Evolutionary conservation across 179 eudicot species (phyloP).

Genomic region (Sideroxylon spinosum): DNA sequence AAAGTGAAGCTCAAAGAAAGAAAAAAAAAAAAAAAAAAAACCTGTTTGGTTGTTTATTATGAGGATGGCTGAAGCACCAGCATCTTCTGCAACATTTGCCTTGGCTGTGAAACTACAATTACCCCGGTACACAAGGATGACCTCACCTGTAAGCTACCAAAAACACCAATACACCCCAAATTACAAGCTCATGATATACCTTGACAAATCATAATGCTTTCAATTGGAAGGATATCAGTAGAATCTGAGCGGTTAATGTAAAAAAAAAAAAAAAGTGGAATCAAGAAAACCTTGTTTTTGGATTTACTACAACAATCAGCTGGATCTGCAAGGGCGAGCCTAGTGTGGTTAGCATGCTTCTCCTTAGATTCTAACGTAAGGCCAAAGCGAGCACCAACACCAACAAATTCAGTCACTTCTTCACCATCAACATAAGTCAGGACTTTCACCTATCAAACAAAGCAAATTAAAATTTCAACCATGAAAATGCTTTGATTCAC

Average conservation of each 20-base stretch:
- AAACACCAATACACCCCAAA: conserved; percentile 19
- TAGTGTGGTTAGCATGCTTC: conserved; percentile 75
- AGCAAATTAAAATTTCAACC: conserved; percentile 4
- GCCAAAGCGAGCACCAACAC: conserved; percentile 96
- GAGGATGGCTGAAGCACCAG: conserved; percentile 91
- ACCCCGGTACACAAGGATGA: conserved; percentile 84
- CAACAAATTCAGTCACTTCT: conserved; percentile 69
- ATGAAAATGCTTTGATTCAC: neutral
- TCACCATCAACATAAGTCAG: conserved; percentile 74
- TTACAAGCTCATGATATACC: conserved; percentile 16
- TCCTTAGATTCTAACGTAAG: conserved; percentile 87
- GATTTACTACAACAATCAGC: conserved; percentile 85
- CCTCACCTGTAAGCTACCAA: conserved; percentile 81
- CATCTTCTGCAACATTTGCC: conserved; percentile 81
- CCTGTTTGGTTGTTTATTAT: conserved; percentile 82
- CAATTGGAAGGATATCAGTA: conserved; percentile 13
- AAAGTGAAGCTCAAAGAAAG: neutral
- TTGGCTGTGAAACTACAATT: conserved; percentile 89
- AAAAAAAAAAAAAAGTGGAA: conserved; percentile 1
- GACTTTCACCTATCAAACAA: conserved; percentile 70
- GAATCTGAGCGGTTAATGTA: neutral
- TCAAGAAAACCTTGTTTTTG: conserved; percentile 59
- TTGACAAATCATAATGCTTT: conserved; percentile 10
- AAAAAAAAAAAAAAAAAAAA: conserved; percentile 19
- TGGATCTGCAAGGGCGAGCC: conserved; percentile 77